Evolutionary conservation across 768 basidiomycete genomes (phyloP).

Genomic region (Termitomyces sp.): DNA sequence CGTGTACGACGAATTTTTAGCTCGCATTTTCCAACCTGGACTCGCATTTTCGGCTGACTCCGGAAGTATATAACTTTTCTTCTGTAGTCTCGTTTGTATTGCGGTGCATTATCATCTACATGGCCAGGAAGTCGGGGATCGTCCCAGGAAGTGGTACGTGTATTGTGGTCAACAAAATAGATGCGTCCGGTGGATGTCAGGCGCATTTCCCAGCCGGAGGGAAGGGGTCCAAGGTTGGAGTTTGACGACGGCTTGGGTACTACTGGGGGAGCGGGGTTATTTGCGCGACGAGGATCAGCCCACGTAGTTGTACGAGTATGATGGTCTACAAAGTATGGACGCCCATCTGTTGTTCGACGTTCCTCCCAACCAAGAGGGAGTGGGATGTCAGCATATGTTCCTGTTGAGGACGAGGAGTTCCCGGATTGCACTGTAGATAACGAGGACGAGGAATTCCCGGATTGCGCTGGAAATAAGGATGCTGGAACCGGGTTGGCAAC

Average conservation of each 20-base stretch:
- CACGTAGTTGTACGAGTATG: constrained; percentile 90
- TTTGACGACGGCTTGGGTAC: constrained; percentile 46
- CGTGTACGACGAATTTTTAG: constrained; percentile 77
- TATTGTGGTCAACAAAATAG: constrained; percentile 93
- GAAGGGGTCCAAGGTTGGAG: constrained; percentile 74
- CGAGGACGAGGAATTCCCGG: constrained; percentile 9
- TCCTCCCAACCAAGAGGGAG: constrained; percentile 93
- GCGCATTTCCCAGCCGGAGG: constrained; percentile 95
- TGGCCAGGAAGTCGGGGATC: constrained; percentile 84
- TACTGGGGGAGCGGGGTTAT: constrained; percentile 46
- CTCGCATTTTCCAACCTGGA: constrained; percentile 79
- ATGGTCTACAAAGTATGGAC: constrained; percentile 63
- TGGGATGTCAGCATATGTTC: constrained; percentile 58
- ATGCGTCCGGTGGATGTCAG: constrained; percentile 80
- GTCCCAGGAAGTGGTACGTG: constrained; percentile 89
- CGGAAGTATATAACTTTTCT: constrained; percentile 92
- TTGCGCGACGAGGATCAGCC: constrained; percentile 75
- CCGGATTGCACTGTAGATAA: constrained; percentile 14
- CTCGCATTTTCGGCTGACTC: constrained; percentile 81
- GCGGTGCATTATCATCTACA: constrained; percentile 86
- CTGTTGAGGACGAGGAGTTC: constrained; percentile 21
- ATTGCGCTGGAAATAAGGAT: constrained; percentile 10
- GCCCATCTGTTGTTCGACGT: constrained; percentile 82
- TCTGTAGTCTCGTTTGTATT: constrained; percentile 92
- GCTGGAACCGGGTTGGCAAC: constrained; percentile 13